These are phyloP conservation scores for Wickerhamomyces xylosicus DNA, from an alignment of 805 yeast species.

Conservation along the genomic window DNA sequence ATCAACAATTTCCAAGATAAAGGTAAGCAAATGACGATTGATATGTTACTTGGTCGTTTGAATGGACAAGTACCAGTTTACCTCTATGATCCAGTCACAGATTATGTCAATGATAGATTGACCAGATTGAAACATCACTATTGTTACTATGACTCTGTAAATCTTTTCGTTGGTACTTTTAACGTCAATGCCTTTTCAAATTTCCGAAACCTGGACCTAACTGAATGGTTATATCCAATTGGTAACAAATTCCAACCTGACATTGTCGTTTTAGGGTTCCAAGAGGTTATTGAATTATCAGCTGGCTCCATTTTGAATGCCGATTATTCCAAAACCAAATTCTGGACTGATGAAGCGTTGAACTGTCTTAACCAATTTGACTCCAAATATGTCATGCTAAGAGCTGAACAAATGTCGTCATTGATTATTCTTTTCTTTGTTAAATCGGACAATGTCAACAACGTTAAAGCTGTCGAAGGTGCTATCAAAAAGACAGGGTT, in stretches of 20 bases:
- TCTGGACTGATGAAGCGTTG: constrained; percentile 68
- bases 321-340: constrained; percentile 64
- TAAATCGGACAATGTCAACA: constrained; percentile 31
- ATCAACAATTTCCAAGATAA: constrained; percentile 94
- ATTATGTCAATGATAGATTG: constrained; percentile 64
- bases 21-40: constrained; percentile 83
- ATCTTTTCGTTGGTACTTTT: constrained; percentile 73
- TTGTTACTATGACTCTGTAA: constrained; percentile 49
- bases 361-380: constrained; percentile 49
- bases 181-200: constrained; percentile 68
- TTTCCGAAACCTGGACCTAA: constrained; percentile 41
- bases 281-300: constrained; percentile 87
- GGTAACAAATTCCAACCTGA: constrained; percentile 54
- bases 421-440: constrained; percentile 56
- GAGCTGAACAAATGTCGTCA: constrained; percentile 72
- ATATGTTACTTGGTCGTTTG: constrained; percentile 71
- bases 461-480: constrained; percentile 83
- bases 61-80: constrained; percentile 61
- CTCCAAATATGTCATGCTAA: constrained; percentile 42
- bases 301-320: constrained; percentile 86
- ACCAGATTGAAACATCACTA: constrained; percentile 30
- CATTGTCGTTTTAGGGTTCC: constrained; percentile 81
- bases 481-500: constrained; percentile 90
- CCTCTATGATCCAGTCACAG: constrained; percentile 82
- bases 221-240: constrained; percentile 76